Conservation (phyloP, 805 yeast genomes). For the Candida chauliodis region DNA sequence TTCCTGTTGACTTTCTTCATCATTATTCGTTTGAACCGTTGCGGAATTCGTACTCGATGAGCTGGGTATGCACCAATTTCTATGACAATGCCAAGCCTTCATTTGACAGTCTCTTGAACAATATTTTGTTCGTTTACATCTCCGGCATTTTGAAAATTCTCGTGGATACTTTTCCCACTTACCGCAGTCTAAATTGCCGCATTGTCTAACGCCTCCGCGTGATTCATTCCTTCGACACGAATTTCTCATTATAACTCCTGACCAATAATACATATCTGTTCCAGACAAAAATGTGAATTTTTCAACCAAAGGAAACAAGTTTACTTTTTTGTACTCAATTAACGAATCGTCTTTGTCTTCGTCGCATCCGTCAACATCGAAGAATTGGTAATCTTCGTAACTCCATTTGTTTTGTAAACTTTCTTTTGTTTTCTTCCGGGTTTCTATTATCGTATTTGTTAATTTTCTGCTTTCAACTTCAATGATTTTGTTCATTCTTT, state of each 20-base stretch:
- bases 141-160: conserved; percentile 90
- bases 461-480: conserved; percentile 31
- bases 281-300: conserved; percentile 73
- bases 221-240: conserved; percentile 88
- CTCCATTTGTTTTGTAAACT: conserved; percentile 35
- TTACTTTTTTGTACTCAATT: conserved; percentile 48
- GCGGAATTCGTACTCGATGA: conserved; percentile 18
- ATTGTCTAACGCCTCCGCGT: conserved; percentile 87
- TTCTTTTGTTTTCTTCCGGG: conserved; percentile 29
- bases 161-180: conserved; percentile 89
- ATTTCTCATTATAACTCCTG: conserved; percentile 95
- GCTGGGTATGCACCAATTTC: conserved; percentile 83
- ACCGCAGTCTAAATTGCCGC: conserved; percentile 91
- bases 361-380: conserved; percentile 35
- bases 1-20: conserved; percentile 9
- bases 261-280: conserved; percentile 89
- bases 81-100: conserved; percentile 87
- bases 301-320: conserved; percentile 88
- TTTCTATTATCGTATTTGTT: conserved; percentile 28
- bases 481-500: conserved; percentile 27
- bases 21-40: conserved; percentile 4
- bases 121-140: conserved; percentile 92
- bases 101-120: conserved; percentile 91
- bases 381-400: conserved; percentile 36
- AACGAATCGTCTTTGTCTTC: conserved; percentile 40